Base-by-base conservation (phyloP, 179 eudicot species). In the Spergularia azorica region DNA sequence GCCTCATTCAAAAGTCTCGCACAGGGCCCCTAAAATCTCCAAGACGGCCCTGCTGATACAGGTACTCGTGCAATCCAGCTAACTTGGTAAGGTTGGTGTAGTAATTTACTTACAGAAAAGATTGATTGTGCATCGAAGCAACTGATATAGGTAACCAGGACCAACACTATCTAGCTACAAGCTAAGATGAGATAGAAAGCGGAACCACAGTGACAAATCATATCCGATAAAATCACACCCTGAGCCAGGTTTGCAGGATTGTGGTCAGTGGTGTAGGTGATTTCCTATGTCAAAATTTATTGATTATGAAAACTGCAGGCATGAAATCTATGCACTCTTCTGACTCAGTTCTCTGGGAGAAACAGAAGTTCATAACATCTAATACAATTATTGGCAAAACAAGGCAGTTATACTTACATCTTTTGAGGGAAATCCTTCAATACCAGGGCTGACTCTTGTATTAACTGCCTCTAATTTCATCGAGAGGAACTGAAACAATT, bases 381-480 rank as follows among this genome's bases (percentile, higher is more conserved):
- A 17, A n/a, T 18, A 32, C 51, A 67, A 36, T 61, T 67, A 8
- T 62, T 26, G 52, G 20, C 38, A 56, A 39, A 65, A 15, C 26
- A 67, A 61, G 71, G 36, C 21, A 56, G 43, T 68, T 67, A 63
- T 71, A 81, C 97, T 89, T 84, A 95, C 99, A 76, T 95, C 97
- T 89, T 93, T 93, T 9, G 91, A 68, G 65, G 94, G 91, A 87
- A 83, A 90, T 79, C 89, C 92, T 89, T 90, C 94, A 64, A 89
- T 83, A 43, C 83, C 88, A 67, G 88, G 87, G 66, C 75, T 78
- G 63, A 76, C 70, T 87, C 95, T 85, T 41, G 95, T 77, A 87
- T 90, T 95, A 58, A 95, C 99, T 14, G 99, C 94, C 84, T 95
- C 99, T 75, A 95, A 88, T 86, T 95, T 95, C 99, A 95, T 93